These are phyloP conservation scores for Sporothrix sp. DNA, from an alignment of 2,329 filamentous ascomycete species.

Conservation along the genomic window DNA sequence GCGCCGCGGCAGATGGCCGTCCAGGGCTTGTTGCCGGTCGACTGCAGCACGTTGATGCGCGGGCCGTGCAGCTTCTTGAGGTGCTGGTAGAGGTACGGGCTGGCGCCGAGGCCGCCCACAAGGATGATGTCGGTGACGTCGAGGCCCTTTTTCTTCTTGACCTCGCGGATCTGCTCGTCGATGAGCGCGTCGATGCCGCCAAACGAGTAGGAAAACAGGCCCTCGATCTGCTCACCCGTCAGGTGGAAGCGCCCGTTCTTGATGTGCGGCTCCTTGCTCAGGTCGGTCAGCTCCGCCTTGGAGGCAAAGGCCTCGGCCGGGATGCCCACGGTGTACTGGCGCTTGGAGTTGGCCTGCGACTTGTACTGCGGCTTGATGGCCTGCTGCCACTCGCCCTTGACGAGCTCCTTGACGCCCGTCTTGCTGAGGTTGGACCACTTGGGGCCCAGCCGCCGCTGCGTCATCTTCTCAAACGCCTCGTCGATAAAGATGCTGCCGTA, in stretches of 20 bases:
- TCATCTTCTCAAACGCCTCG: conserved; percentile 36
- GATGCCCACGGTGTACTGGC: conserved; percentile 13
- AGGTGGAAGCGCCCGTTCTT: conserved; percentile 11
- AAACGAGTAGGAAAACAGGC: conserved; percentile 27
- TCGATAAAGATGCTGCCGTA: conserved; percentile 43
- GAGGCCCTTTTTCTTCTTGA: conserved; percentile 5
- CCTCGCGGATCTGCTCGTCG: conserved; percentile 12
- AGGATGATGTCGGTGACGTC: conserved; percentile 31
- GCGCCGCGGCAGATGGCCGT: conserved; percentile 42
- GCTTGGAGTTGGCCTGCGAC: conserved; percentile 24
- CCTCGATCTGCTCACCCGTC: conserved; percentile 27
- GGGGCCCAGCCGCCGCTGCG: conserved; percentile 35
- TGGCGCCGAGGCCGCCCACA: conserved; percentile 40
- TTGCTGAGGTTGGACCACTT: conserved; percentile 36
- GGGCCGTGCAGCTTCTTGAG: conserved; percentile 28
- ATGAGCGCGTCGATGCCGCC: conserved; percentile 36
- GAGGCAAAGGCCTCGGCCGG: conserved; percentile 13
- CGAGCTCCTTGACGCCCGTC: conserved; percentile 34
- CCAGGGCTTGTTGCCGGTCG: conserved; percentile 28
- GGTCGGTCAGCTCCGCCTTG: conserved; percentile 12
- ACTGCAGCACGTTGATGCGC: conserved; percentile 38
- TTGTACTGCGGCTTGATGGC: conserved; percentile 26
- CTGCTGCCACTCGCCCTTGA: conserved; percentile 32
- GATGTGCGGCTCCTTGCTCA: conserved; percentile 12
- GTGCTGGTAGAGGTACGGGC: conserved; percentile 35